phyloP scores from a whole-genome alignment of 495 filamentous ascomycete species.

The Aspergillus sclerotiicarbonarius region DNA sequence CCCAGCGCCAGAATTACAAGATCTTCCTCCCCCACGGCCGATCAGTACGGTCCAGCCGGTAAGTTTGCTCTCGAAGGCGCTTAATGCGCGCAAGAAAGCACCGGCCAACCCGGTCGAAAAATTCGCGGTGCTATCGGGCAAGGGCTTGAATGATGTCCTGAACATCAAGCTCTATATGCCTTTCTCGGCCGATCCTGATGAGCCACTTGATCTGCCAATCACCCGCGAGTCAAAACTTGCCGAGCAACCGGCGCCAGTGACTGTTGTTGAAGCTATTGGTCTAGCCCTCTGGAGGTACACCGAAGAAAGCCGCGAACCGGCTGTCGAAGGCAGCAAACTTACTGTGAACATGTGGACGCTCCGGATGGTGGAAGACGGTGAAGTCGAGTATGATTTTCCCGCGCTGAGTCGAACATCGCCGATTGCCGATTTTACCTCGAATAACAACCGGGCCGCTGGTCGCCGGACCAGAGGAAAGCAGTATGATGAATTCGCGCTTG shows the following conservation, averaged over 20 bases:
- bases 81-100: slow-evolving; percentile 77
- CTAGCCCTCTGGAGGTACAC: slow-evolving; percentile 82
- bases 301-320: slow-evolving; percentile 74
- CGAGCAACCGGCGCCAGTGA: slow-evolving; percentile 63
- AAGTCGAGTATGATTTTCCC: slow-evolving; percentile 95
- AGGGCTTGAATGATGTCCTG: slow-evolving; percentile 78
- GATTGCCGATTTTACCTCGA: slow-evolving; percentile 83
- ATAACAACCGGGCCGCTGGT: slow-evolving; percentile 69
- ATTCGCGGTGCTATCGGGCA: slow-evolving; percentile 83
- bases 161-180: slow-evolving; percentile 85
- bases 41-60: slow-evolving; percentile 80
- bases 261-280: slow-evolving; percentile 88
- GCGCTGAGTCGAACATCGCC: slow-evolving; percentile 75
- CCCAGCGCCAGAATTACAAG: slow-evolving; percentile 61
- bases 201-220: slow-evolving; percentile 75
- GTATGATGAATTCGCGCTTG: slow-evolving; percentile 91
- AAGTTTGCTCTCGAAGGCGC: slow-evolving; percentile 65
- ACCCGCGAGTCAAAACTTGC: slow-evolving; percentile 71
- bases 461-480: slow-evolving; percentile 74
- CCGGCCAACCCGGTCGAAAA: slow-evolving; percentile 78
- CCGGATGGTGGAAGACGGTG: slow-evolving; percentile 92
- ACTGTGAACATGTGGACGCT: slow-evolving; percentile 92
- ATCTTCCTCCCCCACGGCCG: slow-evolving; percentile 87
- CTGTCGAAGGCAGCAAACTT: slow-evolving; percentile 63
- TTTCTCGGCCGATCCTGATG: slow-evolving; percentile 68